Evolutionary conservation across 2,329 filamentous ascomycete genomes (phyloP), one percentile per base, ranked within the genome.

Genomic region (Calonectria pseudoturangicola): DNA sequence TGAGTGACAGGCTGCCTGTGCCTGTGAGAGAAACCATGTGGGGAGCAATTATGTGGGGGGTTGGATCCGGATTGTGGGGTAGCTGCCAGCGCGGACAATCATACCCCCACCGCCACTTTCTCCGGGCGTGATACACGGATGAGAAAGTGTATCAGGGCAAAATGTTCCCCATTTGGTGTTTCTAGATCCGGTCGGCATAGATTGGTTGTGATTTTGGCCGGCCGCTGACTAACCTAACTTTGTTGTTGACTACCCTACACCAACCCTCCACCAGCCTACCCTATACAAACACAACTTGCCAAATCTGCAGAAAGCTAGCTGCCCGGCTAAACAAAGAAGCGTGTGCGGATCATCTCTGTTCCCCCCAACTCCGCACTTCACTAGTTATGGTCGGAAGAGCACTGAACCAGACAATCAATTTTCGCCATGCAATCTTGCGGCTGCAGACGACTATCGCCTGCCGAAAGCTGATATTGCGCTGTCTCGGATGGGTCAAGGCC

Each of bases 281-380:
- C 33, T 36, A 12, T 36, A 36, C 33, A 5, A 33, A 21, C 21
- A 5, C 9, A 9, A 33, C 30, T 33, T 9, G 30, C 10, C 33
- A 36, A 36, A 12, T 13, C 33, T 36, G 33, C 10, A 3, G 33
- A 36, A 9, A 10, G 33, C 10, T 36, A 10, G 33, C 10, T 36
- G 33, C 10, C 63, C 67, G 58, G 67, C 58, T 69, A 63, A 64
- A 63, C 56, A 64, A 56, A 68, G 30, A 66, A 50, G 47, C 58
- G 41, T 48, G 25, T 21, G 51, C 66, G 67, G 67, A 56, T 54
- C 58, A 64, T 64, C 27, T 69, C 67, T 69, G 47, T 62, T 62
- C 66, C 66, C 66, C 45, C 51, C 25, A 25, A 6, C 41, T 56
- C 33, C 51, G 41, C 41, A 63, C 43, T 45, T 43, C 16, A 43